These are phyloP conservation scores for Schwanniomyces yamadae DNA, from an alignment of 805 yeast species.

Conservation along the genomic window DNA sequence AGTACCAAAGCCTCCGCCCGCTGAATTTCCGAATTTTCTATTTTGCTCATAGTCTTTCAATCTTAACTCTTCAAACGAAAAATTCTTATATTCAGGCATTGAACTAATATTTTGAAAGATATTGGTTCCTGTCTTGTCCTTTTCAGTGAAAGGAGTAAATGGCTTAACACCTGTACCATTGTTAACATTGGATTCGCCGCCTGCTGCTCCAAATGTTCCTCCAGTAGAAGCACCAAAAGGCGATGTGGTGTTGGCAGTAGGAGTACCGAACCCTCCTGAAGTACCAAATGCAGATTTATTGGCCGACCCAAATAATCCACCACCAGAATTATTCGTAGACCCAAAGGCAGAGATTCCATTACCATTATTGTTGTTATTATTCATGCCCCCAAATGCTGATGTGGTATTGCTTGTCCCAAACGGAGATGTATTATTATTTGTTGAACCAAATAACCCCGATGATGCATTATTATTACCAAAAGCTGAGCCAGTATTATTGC, in stretches of 20 bases:
- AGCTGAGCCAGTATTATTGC: slow-evolving; percentile 17
- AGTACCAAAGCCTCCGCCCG: slow-evolving; percentile 33
- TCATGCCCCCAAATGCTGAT: slow-evolving; percentile 13
- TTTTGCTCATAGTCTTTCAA: slow-evolving; percentile 80
- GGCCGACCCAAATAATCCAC: slow-evolving; percentile 20
- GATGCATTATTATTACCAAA: slow-evolving; percentile 20
- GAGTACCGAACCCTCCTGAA: slow-evolving; percentile 29
- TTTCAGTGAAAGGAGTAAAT: slow-evolving; percentile 67
- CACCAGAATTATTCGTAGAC: slow-evolving; percentile 8
- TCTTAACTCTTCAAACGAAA: slow-evolving; percentile 85
- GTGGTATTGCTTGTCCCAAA: slow-evolving; percentile 22
- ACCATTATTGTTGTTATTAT: slow-evolving; percentile 3
- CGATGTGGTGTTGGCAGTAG: slow-evolving; percentile 19
- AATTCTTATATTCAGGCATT: slow-evolving; percentile 88
- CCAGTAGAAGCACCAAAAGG: slow-evolving; percentile 23
- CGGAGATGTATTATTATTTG: slow-evolving; percentile 22
- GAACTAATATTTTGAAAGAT: slow-evolving; percentile 72
- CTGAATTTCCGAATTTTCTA: slow-evolving; percentile 55
- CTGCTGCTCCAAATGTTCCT: slow-evolving; percentile 18
- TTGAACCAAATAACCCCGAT: slow-evolving; percentile 28
- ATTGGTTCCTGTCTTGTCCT: slow-evolving; percentile 58
- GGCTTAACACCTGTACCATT: slow-evolving; percentile 75
- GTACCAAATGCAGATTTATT: slow-evolving; percentile 16
- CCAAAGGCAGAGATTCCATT: slow-evolving; percentile 21
- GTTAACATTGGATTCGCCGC: slow-evolving; percentile 33